phyloP scores from a whole-genome alignment of 805 yeast species.

The Phaffomyces antillensis region DNA sequence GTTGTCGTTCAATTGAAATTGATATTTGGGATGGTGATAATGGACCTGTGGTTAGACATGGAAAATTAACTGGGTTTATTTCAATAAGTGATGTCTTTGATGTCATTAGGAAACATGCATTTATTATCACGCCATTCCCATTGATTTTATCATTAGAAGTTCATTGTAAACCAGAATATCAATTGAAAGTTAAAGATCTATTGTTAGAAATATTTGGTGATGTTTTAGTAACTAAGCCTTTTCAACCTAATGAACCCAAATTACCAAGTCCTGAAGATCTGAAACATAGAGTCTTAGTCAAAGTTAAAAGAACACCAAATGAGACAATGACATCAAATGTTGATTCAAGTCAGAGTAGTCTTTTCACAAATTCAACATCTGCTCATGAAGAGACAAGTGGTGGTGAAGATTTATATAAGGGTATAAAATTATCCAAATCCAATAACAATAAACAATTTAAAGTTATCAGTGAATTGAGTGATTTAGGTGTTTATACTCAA shows the following conservation, averaged over 20 bases:
- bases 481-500: conserved; percentile 52
- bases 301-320: conserved; percentile 51
- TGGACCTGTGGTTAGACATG: conserved; percentile 89
- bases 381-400: conserved; percentile 25
- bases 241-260: conserved; percentile 24
- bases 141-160: conserved; percentile 80
- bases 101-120: conserved; percentile 77
- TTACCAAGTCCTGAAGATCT: conserved; percentile 73
- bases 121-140: conserved; percentile 82
- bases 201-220: conserved; percentile 56
- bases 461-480: conserved; percentile 40
- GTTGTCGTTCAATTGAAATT: conserved; percentile 91
- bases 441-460: conserved; percentile 11
- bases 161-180: conserved; percentile 66
- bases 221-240: conserved; percentile 28
- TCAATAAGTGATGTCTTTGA: conserved; percentile 61
- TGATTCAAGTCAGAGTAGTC: conserved; percentile 12
- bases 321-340: conserved; percentile 14
- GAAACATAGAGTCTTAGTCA: conserved; percentile 64
- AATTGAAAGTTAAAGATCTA: conserved; percentile 45
- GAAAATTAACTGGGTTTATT: conserved; percentile 75
- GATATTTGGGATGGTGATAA: conserved; percentile 87
- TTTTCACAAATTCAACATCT: conserved; percentile 12
- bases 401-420: conserved; percentile 4
- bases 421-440: conserved; percentile 8